These are phyloP conservation scores for Monascus ruber DNA, from an alignment of 2,329 filamentous ascomycete genomes.

Conservation along the genomic window DNA sequence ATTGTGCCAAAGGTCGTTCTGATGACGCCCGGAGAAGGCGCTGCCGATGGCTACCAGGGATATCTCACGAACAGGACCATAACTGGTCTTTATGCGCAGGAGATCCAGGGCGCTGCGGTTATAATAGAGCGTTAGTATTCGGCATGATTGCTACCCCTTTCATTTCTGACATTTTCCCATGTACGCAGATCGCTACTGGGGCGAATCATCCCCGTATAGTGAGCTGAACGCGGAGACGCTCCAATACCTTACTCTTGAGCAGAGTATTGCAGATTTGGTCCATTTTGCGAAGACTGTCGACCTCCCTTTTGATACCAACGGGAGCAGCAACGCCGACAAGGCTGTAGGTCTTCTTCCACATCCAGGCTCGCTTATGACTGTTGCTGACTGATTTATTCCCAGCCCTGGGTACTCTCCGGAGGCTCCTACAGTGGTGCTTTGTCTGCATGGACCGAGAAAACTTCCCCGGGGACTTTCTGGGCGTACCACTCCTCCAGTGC, in stretches of 20 bases:
- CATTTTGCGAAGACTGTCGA: conserved; percentile 43
- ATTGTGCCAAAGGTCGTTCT: conserved; percentile 30
- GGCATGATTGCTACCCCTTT: no score
- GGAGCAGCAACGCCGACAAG: conserved; percentile 38
- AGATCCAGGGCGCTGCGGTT: conserved; percentile 43
- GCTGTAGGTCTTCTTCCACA: conserved; percentile 22
- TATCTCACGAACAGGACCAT: conserved; percentile 42
- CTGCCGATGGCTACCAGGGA: conserved; percentile 35
- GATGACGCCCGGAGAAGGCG: conserved; percentile 43
- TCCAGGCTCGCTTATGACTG: background rate
- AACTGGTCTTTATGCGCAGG: conserved; percentile 41
- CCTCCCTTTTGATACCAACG: conserved; percentile 42
- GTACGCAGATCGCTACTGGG: conserved; percentile 44
- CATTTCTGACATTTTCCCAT: no score
- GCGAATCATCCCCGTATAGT: conserved; percentile 42
- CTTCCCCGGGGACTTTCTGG: conserved; percentile 47
- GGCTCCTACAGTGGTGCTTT: conserved; percentile 48
- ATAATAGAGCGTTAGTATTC: conserved; percentile 42
- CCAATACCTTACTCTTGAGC: conserved; percentile 43
- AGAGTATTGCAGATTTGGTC: conserved; percentile 43
- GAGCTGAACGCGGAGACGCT: conserved; percentile 43
- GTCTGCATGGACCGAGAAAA: conserved; percentile 44
- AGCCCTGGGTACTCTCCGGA: conserved; percentile 47
- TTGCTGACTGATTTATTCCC: background rate
- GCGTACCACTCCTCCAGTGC: conserved; percentile 48